A percentile compares a stretch with the other conserved stretches of the same genome.
Conservation (phyloP, 2,329 filamentous ascomycete species). For the Nothomitra cinnamomea region DNA sequence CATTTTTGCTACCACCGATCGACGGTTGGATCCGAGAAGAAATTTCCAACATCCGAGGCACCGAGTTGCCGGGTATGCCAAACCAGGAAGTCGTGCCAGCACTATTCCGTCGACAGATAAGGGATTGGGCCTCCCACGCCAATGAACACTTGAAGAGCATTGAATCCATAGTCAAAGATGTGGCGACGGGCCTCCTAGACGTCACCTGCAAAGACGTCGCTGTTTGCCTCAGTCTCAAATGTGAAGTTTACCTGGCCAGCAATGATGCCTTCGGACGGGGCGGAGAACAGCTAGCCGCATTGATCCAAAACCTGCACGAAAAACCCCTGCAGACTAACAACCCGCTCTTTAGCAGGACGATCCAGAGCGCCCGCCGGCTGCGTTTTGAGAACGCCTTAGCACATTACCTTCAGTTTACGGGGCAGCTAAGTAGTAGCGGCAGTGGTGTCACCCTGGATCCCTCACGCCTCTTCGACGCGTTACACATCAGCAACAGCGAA, state of each 20-base stretch:
- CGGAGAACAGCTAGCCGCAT: background rate
- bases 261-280: background rate
- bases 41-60: too few species aligned
- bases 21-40: too few species aligned
- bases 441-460: background rate
- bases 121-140: too few species aligned
- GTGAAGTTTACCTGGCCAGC: background rate
- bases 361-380: constrained; percentile 6
- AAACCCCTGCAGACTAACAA: background rate
- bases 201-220: background rate
- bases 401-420: constrained; percentile 4
- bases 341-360: constrained; percentile 6
- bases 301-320: background rate
- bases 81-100: too few species aligned
- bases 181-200: too few species aligned
- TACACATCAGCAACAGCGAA: constrained; percentile 18
- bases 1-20: too few species aligned
- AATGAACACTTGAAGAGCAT: too few species aligned
- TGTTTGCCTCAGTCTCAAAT: background rate
- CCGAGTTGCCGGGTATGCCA: too few species aligned
- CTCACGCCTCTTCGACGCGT: background rate
- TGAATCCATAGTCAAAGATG: too few species aligned
- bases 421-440: background rate
- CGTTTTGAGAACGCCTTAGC: constrained; percentile 9
- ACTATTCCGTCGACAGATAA: too few species aligned